Conservation (phyloP, 768 basidiomycete genomes). For the Auricularia cornea region DNA sequence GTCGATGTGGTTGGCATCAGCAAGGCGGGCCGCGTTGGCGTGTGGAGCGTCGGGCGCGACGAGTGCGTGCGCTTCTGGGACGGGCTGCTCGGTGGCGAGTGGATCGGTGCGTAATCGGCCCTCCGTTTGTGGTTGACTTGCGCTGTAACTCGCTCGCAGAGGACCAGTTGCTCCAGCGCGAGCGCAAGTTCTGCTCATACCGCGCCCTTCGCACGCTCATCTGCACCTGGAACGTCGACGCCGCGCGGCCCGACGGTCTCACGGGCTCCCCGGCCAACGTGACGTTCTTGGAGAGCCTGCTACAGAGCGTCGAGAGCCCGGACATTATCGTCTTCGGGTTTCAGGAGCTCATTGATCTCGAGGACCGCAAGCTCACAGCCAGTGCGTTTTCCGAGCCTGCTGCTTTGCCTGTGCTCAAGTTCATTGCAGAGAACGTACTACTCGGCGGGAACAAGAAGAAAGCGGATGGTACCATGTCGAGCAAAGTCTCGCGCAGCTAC, state of each 20-base stretch:
- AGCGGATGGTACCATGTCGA: conserved; percentile 38
- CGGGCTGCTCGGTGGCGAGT: conserved; percentile 73
- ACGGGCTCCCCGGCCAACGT: conserved; percentile 57
- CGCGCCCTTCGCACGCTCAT: conserved; percentile 69
- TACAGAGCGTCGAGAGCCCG: conserved; percentile 63
- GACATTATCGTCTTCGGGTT: conserved; percentile 93
- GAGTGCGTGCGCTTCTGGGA: conserved; percentile 80
- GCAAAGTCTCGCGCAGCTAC: conserved; percentile 82
- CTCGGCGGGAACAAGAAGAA: conserved; percentile 67
- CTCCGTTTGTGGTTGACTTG: too few species aligned
- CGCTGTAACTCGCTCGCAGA: too few species aligned
- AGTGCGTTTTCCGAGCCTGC: conserved; percentile 24
- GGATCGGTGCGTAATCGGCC: conserved; percentile 54
- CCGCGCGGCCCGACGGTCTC: conserved; percentile 72
- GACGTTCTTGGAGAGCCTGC: conserved; percentile 69
- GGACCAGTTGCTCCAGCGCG: conserved; percentile 58
- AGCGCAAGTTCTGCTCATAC: conserved; percentile 71
- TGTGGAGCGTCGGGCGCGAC: conserved; percentile 69
- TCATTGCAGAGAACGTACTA: conserved; percentile 59
- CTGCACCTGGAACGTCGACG: conserved; percentile 90
- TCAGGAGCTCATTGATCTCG: conserved; percentile 96
- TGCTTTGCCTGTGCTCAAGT: background rate
- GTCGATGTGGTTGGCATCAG: conserved; percentile 74
- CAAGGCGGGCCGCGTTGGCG: conserved; percentile 55
- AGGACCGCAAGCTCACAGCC: conserved; percentile 83